phyloP scores from a whole-genome alignment of 2,329 filamentous ascomycete species.

The Pestalotiopsis fici region DNA sequence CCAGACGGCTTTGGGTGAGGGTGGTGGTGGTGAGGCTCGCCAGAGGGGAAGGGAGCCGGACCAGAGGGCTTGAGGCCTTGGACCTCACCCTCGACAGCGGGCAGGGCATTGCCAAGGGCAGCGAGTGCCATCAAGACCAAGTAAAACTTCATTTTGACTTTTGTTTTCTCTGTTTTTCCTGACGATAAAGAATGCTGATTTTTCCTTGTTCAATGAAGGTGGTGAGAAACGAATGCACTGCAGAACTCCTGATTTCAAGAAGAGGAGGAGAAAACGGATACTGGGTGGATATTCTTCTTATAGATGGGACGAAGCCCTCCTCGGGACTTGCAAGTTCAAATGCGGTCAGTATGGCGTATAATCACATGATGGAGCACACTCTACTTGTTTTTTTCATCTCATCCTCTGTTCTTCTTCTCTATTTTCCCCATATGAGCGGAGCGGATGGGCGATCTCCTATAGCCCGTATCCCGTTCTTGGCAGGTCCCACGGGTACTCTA shows the following conservation, averaged over 20 bases:
- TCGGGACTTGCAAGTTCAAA: background rate
- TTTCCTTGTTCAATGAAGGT: background rate
- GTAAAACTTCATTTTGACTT: constrained; percentile 2
- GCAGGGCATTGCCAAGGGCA: background rate
- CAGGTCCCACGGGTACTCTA: background rate
- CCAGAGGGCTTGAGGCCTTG: background rate
- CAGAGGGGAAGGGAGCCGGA: background rate
- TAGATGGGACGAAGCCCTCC: background rate
- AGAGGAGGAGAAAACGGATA: background rate
- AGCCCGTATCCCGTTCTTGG: constrained; percentile 1
- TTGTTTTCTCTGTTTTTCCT: background rate
- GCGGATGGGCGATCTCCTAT: background rate
- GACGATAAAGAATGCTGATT: background rate
- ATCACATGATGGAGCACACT: background rate
- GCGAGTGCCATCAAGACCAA: background rate
- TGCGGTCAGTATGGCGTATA: background rate
- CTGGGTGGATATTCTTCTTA: background rate
- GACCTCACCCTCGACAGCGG: background rate
- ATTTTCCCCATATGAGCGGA: background rate
- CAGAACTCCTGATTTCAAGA: background rate
- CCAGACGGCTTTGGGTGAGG: background rate
- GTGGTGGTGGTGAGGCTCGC: background rate
- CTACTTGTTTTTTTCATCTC: background rate
- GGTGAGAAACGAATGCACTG: background rate
- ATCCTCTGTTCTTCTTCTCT: background rate